phyloP scores from a whole-genome alignment of 257 asterid genomes.

The Primulina tabacum region DNA sequence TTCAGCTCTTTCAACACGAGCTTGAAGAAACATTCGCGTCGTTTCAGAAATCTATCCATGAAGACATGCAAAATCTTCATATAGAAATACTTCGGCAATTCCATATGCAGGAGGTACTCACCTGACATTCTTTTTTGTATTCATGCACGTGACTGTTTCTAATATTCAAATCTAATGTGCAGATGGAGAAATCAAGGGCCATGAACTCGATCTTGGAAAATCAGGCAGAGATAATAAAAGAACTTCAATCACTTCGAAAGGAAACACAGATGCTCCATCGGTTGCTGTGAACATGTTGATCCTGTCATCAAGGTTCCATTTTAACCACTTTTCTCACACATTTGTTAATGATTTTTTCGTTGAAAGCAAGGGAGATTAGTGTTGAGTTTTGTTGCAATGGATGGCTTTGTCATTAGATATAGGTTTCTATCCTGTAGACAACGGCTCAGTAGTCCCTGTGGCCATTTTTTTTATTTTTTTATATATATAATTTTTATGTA shows the following conservation, averaged over 20 bases:
- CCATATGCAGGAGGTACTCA: slow-evolving; percentile 87
- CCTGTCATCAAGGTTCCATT: neutral
- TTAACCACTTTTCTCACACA: neutral
- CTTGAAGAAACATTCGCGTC: slow-evolving; percentile 86
- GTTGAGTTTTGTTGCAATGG: neutral
- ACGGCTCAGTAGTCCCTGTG: no score
- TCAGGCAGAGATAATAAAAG: slow-evolving; percentile 78
- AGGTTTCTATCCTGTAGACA: neutral
- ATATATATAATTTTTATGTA: no score
- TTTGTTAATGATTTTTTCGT: neutral
- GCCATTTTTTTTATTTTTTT: no score
- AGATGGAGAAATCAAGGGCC: slow-evolving; percentile 72
- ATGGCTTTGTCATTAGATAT: neutral
- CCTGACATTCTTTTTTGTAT: slow-evolving; percentile 1
- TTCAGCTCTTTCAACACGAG: slow-evolving; percentile 87
- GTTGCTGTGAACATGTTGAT: slow-evolving; percentile 42
- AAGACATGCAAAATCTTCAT: slow-evolving; percentile 89
- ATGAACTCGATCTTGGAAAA: slow-evolving; percentile 61
- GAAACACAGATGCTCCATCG: slow-evolving; percentile 81
- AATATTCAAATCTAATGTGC: slow-evolving; percentile 28
- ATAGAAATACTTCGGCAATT: slow-evolving; percentile 79
- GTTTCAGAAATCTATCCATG: slow-evolving; percentile 85
- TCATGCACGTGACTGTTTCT: neutral
- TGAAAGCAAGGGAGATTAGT: neutral
- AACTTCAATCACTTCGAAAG: slow-evolving; percentile 63